phyloP scores from a whole-genome alignment of 345 rosid species.

The Anacardium occidentale region DNA sequence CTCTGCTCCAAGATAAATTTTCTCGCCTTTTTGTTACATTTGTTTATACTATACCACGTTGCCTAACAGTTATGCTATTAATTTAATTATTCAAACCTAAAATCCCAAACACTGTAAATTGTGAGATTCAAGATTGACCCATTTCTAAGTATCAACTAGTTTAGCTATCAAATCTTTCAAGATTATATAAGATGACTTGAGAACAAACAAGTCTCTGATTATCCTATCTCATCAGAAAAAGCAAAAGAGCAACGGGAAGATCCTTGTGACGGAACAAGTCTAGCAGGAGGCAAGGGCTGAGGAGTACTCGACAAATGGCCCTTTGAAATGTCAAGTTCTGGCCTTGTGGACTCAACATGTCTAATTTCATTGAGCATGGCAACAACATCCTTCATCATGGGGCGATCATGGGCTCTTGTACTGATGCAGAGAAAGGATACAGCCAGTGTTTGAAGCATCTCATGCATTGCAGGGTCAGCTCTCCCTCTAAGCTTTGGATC shows the following conservation, averaged over 20 bases:
- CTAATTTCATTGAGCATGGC: slow-evolving; percentile 92
- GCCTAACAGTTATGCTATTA: no score
- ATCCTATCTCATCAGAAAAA: slow-evolving; percentile 67
- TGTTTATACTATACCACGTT: slow-evolving; percentile 1
- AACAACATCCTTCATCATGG: slow-evolving; percentile 81
- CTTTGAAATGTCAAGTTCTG: slow-evolving; percentile 49
- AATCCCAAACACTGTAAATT: no score
- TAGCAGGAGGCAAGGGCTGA: slow-evolving; percentile 39
- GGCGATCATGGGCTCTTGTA: slow-evolving; percentile 58
- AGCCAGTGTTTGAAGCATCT: slow-evolving; percentile 86
- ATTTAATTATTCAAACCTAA: no score
- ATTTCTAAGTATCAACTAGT: no score
- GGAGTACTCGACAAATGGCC: slow-evolving; percentile 25
- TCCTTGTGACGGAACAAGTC: slow-evolving; percentile 51
- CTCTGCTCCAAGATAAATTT: slow-evolving; percentile 14
- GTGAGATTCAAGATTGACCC: no score
- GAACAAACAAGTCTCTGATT: slow-evolving; percentile 13
- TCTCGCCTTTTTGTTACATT: slow-evolving; percentile 17
- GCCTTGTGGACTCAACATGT: slow-evolving; percentile 44
- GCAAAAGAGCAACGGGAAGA: slow-evolving; percentile 77
- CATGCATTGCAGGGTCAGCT: slow-evolving; percentile 82
- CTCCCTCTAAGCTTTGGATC: slow-evolving; percentile 75
- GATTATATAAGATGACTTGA: no score
- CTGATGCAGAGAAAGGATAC: slow-evolving; percentile 76
- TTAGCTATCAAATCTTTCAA: no score